These are phyloP conservation scores for Microcyclosporella mali DNA, from an alignment of 2,329 filamentous ascomycete species.

Conservation along the genomic window DNA sequence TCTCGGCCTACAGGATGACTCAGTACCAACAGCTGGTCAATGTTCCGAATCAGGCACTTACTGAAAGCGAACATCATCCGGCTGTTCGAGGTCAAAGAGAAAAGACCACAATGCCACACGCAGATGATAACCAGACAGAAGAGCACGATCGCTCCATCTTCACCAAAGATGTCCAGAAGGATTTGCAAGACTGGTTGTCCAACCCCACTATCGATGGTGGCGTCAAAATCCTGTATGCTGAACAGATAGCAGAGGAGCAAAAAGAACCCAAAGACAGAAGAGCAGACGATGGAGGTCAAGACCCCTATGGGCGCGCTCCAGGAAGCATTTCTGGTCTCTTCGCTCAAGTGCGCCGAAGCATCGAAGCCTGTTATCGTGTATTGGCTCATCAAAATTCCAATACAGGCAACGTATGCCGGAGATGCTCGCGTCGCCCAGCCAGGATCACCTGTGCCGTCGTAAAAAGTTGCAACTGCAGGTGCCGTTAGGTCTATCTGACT, in stretches of 20 bases:
- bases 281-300: constrained; percentile 51
- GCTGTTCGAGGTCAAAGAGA: constrained; percentile 52
- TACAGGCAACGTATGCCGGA: constrained; percentile 50
- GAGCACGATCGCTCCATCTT: constrained; percentile 50
- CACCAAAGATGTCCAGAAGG: constrained; percentile 51
- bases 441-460: constrained; percentile 48
- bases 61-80: constrained; percentile 56
- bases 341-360: constrained; percentile 51
- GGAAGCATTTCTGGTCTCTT: constrained; percentile 52
- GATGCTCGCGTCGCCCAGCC: constrained; percentile 51
- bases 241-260: constrained; percentile 54
- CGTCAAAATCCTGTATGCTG: constrained; percentile 52
- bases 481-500: background rate
- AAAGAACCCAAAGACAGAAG: constrained; percentile 54
- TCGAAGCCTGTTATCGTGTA: constrained; percentile 52
- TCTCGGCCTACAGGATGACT: constrained; percentile 34
- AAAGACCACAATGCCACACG: constrained; percentile 57
- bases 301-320: constrained; percentile 55
- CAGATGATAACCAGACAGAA: constrained; percentile 54
- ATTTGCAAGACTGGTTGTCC: constrained; percentile 54
- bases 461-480: constrained; percentile 39
- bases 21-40: background rate
- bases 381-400: constrained; percentile 50
- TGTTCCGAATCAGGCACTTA: constrained; percentile 12
- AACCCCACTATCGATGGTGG: constrained; percentile 42